These are phyloP conservation scores for Teratosphaeria pseudoeucalypti DNA, from an alignment of 2,329 filamentous ascomycete species.

Conservation along the genomic window DNA sequence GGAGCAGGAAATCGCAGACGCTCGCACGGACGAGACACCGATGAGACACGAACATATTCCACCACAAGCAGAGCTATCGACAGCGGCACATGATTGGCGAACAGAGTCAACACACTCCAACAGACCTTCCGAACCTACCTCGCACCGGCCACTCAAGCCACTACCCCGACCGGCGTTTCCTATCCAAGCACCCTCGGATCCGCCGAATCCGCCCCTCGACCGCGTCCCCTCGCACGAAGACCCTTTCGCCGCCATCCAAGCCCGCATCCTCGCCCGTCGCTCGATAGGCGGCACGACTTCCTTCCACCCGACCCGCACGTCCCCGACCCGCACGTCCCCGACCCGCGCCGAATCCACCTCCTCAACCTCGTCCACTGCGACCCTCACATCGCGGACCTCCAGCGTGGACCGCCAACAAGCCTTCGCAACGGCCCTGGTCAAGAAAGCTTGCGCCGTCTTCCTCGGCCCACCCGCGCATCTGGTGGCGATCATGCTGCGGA, in stretches of 20 bases:
- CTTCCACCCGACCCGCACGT: conserved; percentile 30
- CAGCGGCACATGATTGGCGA: neutral
- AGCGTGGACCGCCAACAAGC: conserved; percentile 5
- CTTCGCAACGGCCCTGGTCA: conserved; percentile 46
- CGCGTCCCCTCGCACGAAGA: conserved; percentile 6
- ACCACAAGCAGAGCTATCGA: neutral
- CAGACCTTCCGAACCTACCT: neutral
- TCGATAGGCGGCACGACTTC: conserved; percentile 21
- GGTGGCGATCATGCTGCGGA: conserved; percentile 66
- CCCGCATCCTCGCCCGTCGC: conserved; percentile 24
- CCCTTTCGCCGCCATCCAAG: conserved; percentile 25
- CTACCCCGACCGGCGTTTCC: neutral
- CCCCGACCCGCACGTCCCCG: conserved; percentile 35
- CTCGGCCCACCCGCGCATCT: conserved; percentile 72
- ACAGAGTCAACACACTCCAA: neutral
- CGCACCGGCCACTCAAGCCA: neutral
- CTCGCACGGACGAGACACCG: neutral
- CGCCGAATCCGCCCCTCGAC: neutral
- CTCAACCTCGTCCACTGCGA: conserved; percentile 5
- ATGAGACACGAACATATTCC: neutral
- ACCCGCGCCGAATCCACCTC: conserved; percentile 15
- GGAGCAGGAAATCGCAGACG: neutral
- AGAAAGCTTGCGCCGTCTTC: conserved; percentile 66
- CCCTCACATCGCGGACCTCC: conserved; percentile 5
- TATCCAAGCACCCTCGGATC: neutral